Evolutionary conservation across 768 basidiomycete species (phyloP), one percentile per base, ranked within the genome.

Genomic region (Tubosaeta brunneosetosa): DNA sequence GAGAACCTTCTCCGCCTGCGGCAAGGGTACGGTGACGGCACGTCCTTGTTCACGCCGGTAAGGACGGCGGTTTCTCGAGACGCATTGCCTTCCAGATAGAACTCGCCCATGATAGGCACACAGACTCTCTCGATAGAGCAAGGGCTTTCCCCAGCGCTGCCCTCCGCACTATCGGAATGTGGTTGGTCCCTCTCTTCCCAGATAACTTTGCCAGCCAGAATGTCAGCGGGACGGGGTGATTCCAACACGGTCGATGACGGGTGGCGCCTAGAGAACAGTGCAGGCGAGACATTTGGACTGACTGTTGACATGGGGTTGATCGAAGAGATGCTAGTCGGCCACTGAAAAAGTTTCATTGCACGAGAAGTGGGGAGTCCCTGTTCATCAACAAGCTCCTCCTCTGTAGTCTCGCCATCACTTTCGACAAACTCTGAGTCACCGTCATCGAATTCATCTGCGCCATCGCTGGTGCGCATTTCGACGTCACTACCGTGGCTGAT

Each of bases 301-400:
- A 90, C 77, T 8, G 85, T 89, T n/a, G 84, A 88, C 62, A 85
- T 69, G 46, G 88, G 88, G 53, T 90, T 79, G 69, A 90, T 85
- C 11, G 81, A 79, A 26, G 80, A 80, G 38, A 86, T 77, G 16
- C 67, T 67, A 17, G 75, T 77, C 8, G 88, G 89, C 57, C 83
- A 78, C 60, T 74, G 80, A 73, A 89, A 87, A 42, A 87, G 73
- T 53, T 75, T 73, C 82, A 89, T 86, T 22, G 86, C 86, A 50
- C 81, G 82, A n/a, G 81, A 81, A 51, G 88, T 91, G 26, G 84
- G 86, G 6, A 88, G 73, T 50, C 85, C 82, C 54, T 83, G 79
- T 9, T 82, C 78, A 49, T 85, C 87, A n/a, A 91, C 83, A 47
- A 91, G 82, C 55, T 92, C 88, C 56, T 89, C 86, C 63, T 91